Base-by-base conservation (phyloP, 257 asterid genomes). In the Solanum tacnaense region DNA sequence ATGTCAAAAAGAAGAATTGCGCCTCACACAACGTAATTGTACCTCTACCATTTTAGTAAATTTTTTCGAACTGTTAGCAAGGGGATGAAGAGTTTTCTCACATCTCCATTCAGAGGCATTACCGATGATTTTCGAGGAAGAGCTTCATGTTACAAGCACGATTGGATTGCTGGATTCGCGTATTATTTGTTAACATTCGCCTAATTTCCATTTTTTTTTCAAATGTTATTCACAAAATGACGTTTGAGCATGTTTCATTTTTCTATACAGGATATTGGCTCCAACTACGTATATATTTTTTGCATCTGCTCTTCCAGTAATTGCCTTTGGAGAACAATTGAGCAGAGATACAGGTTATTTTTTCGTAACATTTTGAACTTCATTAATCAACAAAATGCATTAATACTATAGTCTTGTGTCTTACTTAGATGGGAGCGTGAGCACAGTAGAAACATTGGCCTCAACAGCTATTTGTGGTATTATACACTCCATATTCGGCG, bases 271-370 rank as follows among this genome's bases (percentile, higher is more conserved):
- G 89, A 92, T 94, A 25, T 41, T 94, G 34, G 96, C 96, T 90
- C 96, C 96, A 68, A 92, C 95, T 27, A 78, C 95, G 2, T 94
- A 92, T 27, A 91, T 93, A 60, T 93, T 90, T 88, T 92, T 93
- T 75, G 95, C 96, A 56, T 93, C 95, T 36, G 93, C 96, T 56
- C 95, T 93, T 88, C 96, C 96, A 20, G 96, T 94, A 23, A 94
- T 94, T 88, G 95, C 95, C 82, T 93, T 94, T 81, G 96, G 95
- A 44, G 94, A 93, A 89, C 95, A 94, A 89, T 74, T 94, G 32
- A 94, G 90, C 86, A 85, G 93, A 85, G 96, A 94, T 74, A 93
- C 94, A 52, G 94, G 95, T 94, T 38, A 13, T 20, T 60, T 74
- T 32, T 73, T 83, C 35, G 5, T 15, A 11, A 70, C 21, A 27